A percentile compares a stretch with the other conserved stretches of the same genome.
phyloP scores from a whole-genome alignment of 208 protist genomes.

The Herpetomonas samuelpessoai region DNA sequence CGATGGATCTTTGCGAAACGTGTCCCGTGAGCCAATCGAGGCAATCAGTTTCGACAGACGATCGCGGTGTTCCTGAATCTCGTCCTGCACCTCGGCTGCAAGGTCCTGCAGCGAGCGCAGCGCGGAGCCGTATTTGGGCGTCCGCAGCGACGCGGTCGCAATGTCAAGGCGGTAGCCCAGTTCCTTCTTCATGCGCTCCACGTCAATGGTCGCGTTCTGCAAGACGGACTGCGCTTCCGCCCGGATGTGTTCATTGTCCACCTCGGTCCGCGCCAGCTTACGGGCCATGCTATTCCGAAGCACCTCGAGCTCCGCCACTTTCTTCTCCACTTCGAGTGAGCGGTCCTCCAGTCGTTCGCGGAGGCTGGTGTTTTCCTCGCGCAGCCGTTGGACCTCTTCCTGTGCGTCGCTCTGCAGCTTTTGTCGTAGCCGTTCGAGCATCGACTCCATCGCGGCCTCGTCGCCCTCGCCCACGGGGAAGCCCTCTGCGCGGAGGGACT shows the following conservation, averaged over 20 bases:
- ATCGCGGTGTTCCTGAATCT: slow-evolving; percentile 77
- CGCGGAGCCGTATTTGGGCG: slow-evolving; percentile 73
- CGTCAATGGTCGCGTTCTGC: slow-evolving; percentile 42
- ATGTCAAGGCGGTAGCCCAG: slow-evolving; percentile 67
- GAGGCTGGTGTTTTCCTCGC: slow-evolving; percentile 43
- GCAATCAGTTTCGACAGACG: slow-evolving; percentile 65
- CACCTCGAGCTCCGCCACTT: slow-evolving; percentile 46
- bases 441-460: slow-evolving; percentile 14
- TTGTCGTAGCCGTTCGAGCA: slow-evolving; percentile 40
- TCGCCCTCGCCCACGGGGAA: slow-evolving; percentile 22
- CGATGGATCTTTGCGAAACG: slow-evolving; percentile 53
- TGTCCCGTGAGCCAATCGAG: slow-evolving; percentile 76
- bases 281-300: slow-evolving; percentile 57
- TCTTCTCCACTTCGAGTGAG: slow-evolving; percentile 52
- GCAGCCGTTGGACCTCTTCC: slow-evolving; percentile 39
- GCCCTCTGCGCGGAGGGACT: slow-evolving; percentile 35
- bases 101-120: slow-evolving; percentile 68
- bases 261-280: slow-evolving; percentile 47
- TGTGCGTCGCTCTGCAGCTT: slow-evolving; percentile 46
- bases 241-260: slow-evolving; percentile 60
- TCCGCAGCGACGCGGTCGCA: slow-evolving; percentile 53
- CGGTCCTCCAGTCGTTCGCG: slow-evolving; percentile 52
- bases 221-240: slow-evolving; percentile 56
- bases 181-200: slow-evolving; percentile 76
- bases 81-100: slow-evolving; percentile 45